Conservation (phyloP, 2,329 filamentous ascomycete species). For the Aspergillus felis region DNA sequence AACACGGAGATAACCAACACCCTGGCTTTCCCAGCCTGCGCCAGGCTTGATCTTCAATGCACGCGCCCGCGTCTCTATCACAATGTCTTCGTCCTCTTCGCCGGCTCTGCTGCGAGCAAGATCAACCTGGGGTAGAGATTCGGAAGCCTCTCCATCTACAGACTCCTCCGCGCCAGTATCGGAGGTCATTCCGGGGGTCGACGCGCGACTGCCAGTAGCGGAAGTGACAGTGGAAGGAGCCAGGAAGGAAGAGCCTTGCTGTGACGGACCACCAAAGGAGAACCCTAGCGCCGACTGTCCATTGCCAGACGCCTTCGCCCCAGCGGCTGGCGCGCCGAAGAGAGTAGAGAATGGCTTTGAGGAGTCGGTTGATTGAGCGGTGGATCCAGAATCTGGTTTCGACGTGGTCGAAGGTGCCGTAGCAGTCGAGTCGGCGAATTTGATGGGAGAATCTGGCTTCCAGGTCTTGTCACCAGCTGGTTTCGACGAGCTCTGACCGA, state of each 20-base stretch:
- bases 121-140: slow-evolving; percentile 65
- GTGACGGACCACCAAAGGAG: slow-evolving; percentile 34
- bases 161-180: slow-evolving; percentile 39
- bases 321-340: slow-evolving; percentile 24
- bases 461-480: slow-evolving; percentile 42
- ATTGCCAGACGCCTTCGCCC: slow-evolving; percentile 15
- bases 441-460: slow-evolving; percentile 47
- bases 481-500: slow-evolving; percentile 11
- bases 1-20: slow-evolving; percentile 67
- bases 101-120: slow-evolving; percentile 63
- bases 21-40: slow-evolving; percentile 63
- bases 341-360: slow-evolving; percentile 28
- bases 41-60: slow-evolving; percentile 57
- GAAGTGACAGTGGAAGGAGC: slow-evolving; percentile 32
- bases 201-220: slow-evolving; percentile 40
- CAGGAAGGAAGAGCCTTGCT: slow-evolving; percentile 18
- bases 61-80: slow-evolving; percentile 69
- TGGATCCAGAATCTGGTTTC: slow-evolving; percentile 23
- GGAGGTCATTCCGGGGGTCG: slow-evolving; percentile 46
- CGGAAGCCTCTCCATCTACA: slow-evolving; percentile 51
- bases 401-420: slow-evolving; percentile 16
- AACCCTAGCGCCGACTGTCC: slow-evolving; percentile 31
- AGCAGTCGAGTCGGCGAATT: slow-evolving; percentile 37
- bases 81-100: slow-evolving; percentile 67
- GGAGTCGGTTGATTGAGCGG: slow-evolving; percentile 16